phyloP scores from a whole-genome alignment of 768 basidiomycete genomes.

The Suillus weaverae region DNA sequence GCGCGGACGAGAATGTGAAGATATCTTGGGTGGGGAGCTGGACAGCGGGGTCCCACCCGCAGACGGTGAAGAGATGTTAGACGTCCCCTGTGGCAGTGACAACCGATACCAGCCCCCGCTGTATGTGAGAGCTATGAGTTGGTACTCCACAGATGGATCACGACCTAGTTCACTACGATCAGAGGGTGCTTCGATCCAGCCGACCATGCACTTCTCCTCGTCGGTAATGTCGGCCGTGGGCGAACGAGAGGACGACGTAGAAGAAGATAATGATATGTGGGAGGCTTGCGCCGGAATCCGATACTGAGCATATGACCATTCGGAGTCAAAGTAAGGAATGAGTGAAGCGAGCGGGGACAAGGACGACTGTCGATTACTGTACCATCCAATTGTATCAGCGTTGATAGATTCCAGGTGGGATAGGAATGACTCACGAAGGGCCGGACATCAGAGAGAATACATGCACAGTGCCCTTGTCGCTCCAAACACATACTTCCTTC shows the following conservation, averaged over 20 bases:
- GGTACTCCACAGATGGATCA: slow-evolving; percentile 49
- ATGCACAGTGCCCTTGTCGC: slow-evolving; percentile 94
- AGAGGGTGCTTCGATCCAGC: slow-evolving; percentile 67
- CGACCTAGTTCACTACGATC: slow-evolving; percentile 34
- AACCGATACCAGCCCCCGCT: slow-evolving; percentile 93
- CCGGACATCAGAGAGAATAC: slow-evolving; percentile 77
- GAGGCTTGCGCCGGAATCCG: slow-evolving; percentile 83
- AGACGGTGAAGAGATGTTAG: slow-evolving; percentile 17
- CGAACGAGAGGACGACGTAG: slow-evolving; percentile 56
- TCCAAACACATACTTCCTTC: slow-evolving; percentile 86
- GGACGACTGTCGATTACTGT: slow-evolving; percentile 81
- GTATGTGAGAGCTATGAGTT: slow-evolving; percentile 84
- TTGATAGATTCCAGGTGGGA: slow-evolving; percentile 6
- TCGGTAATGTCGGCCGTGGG: slow-evolving; percentile 63
- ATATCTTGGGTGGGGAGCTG: slow-evolving; percentile 47
- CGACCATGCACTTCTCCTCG: slow-evolving; percentile 83
- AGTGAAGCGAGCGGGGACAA: slow-evolving; percentile 79
- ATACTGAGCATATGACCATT: slow-evolving; percentile 95
- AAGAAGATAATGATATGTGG: slow-evolving; percentile 76
- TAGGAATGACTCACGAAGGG: slow-evolving; percentile 52
- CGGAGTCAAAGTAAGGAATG: slow-evolving; percentile 89
- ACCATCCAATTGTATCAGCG: slow-evolving; percentile 10
- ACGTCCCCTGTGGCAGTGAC: slow-evolving; percentile 49
- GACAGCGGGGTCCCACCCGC: slow-evolving; percentile 18
- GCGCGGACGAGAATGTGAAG: slow-evolving; percentile 41